Base-by-base conservation (phyloP, 164 flowering plant genomes). In the Stephania japonica region DNA sequence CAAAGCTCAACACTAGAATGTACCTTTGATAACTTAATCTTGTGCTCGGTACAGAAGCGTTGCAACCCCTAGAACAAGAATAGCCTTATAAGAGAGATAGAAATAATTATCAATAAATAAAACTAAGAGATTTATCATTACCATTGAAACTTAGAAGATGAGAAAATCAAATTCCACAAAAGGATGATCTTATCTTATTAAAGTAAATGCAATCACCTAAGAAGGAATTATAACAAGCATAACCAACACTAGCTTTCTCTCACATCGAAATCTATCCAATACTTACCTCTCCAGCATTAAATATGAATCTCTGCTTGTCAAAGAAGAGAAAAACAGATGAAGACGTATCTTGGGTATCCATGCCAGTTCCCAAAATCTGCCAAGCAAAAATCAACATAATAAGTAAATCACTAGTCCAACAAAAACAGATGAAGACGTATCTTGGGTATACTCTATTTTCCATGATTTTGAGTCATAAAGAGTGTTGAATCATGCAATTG, bases 331-430 rank as follows among this genome's bases (percentile, higher is more conserved):
- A 81, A 49, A 96, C 97, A 5, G 99, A 93, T 62, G 98, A 88
- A 0, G 93, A 86, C 19, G 99, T 96, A 75, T 96, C 99, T 49
- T 91, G 98, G 19, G 99, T 96, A 82, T 96, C 99, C 98, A 96
- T 88, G 63, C 99, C 99, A 79, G 97, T 96, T 32, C 99, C 99
- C 74, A 96, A 75, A 78, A 96, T 87, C 99, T 96, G 69, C 66
- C 67, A 49, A 26, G 72, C 23, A 70, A 26, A 67, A 70, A 38
- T 24, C 16, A 44, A 24, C 27, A 61, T 47, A 69, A n/a, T n/a
- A n/a, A n/a, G n/a, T n/a, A n/a, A n/a, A n/a, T n/a, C n/a, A n/a
- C n/a, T n/a, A n/a, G n/a, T n/a, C n/a, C n/a, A n/a, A n/a, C n/a
- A n/a, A n/a, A n/a, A n/a, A n/a, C n/a, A n/a, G n/a, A n/a, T n/a